phyloP scores from a whole-genome alignment of 1,139 yeast species.

The Suhomyces bribrorum region DNA sequence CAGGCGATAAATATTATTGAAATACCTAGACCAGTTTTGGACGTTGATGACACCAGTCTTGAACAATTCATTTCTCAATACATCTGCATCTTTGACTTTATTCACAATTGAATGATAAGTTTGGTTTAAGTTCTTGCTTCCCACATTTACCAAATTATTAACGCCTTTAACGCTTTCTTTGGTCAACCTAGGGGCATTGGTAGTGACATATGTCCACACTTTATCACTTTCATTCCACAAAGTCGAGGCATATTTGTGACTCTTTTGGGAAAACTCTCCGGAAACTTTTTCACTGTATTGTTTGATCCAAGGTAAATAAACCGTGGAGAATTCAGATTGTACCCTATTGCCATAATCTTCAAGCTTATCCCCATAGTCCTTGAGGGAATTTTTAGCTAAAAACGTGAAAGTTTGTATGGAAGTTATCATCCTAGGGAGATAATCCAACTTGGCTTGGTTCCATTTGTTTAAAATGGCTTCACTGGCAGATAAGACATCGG shows the following conservation, averaged over 20 bases:
- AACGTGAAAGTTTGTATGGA: not conserved
- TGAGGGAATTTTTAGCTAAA: slow-evolving; percentile 1
- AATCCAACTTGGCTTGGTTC: not conserved
- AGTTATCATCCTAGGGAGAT: not conserved
- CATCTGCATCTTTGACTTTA: not conserved
- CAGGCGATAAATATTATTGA: slow-evolving; percentile 5
- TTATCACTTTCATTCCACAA: not conserved
- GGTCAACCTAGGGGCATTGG: not conserved
- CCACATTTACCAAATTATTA: not conserved
- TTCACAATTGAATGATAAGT: not conserved
- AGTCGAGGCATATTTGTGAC: not conserved
- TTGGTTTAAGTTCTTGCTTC: not conserved
- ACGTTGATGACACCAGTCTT: not conserved
- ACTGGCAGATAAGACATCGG: not conserved
- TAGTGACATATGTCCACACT: not conserved
- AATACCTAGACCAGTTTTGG: slow-evolving; percentile 5
- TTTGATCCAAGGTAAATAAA: not conserved
- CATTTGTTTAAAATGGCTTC: not conserved
- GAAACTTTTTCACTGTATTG: not conserved
- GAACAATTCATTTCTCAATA: not conserved
- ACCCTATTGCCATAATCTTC: too few species aligned
- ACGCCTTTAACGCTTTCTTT: not conserved
- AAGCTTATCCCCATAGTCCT: not conserved
- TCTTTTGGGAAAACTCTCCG: not conserved
- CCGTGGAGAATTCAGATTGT: too few species aligned